A percentile compares a stretch with the other conserved stretches of the same genome.
Evolutionary conservation across 768 basidiomycete species (phyloP).

Genomic region (Candolleomyces efflorescens): DNA sequence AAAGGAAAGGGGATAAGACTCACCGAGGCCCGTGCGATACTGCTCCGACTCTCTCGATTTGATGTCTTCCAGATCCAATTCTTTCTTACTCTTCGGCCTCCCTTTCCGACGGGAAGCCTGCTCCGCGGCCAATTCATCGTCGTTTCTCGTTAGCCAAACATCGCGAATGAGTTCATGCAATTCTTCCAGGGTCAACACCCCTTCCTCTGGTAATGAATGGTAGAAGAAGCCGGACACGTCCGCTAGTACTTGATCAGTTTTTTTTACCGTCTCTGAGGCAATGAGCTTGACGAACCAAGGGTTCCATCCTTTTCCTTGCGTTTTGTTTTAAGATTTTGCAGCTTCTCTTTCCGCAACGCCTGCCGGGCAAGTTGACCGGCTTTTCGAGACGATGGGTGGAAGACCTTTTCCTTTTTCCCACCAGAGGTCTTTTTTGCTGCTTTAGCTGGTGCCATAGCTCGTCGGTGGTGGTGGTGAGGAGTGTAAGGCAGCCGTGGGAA

Average conservation of each 20-base stretch:
- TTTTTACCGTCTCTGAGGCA: not conserved
- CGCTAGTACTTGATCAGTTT: slow-evolving; percentile 33
- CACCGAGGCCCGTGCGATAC: slow-evolving; percentile 81
- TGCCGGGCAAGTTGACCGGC: slow-evolving; percentile 69
- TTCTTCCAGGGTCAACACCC: slow-evolving; percentile 55
- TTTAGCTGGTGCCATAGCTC: slow-evolving; percentile 34
- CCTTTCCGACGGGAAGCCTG: slow-evolving; percentile 62
- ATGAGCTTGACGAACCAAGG: slow-evolving; percentile 37
- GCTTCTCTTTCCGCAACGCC: slow-evolving; percentile 64
- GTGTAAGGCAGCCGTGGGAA: slow-evolving; percentile 19
- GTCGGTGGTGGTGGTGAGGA: slow-evolving; percentile 7
- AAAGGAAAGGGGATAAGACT: slow-evolving; percentile 18
- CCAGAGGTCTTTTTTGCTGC: slow-evolving; percentile 27
- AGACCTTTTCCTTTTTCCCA: slow-evolving; percentile 70
- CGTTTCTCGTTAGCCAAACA: slow-evolving; percentile 71
- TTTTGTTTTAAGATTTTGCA: slow-evolving; percentile 51
- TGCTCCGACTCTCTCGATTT: slow-evolving; percentile 63
- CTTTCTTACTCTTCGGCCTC: slow-evolving; percentile 67
- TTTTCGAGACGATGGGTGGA: slow-evolving; percentile 82
- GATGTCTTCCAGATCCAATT: slow-evolving; percentile 65
- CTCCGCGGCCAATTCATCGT: slow-evolving; percentile 62
- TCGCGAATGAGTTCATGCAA: slow-evolving; percentile 62
- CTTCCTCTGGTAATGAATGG: slow-evolving; percentile 60
- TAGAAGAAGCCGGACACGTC: slow-evolving; percentile 77
- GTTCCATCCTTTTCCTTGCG: slow-evolving; percentile 53